These are phyloP conservation scores for Paramecium tetraurelia DNA, from an alignment of 73 alveolate genomes.

Conservation along the genomic window DNA sequence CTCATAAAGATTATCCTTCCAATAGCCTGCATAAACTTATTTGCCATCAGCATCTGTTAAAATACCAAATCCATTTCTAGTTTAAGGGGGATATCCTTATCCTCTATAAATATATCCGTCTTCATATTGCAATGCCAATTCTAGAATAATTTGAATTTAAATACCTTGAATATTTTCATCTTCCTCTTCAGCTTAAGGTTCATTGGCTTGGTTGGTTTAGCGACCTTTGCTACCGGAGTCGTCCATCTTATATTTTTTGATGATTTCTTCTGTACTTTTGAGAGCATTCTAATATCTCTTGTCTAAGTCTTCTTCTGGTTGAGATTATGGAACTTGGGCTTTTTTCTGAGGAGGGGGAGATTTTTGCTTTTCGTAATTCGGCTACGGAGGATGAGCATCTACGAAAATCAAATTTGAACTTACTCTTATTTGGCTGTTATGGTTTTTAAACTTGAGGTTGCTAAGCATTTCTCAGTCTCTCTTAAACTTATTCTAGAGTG, in stretches of 20 bases:
- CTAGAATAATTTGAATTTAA: not conserved
- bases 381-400: not conserved
- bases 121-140: conserved; percentile 21
- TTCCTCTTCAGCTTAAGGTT: not conserved
- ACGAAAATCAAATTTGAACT: not conserved
- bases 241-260: not conserved
- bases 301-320: conserved; percentile 2
- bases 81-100: not conserved
- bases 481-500: not conserved
- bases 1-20: conserved; percentile 13
- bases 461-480: not conserved
- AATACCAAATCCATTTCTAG: conserved; percentile 22
- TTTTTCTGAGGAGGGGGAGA: not conserved
- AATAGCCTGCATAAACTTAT: conserved; percentile 1
- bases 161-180: conserved; percentile 13
- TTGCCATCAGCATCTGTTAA: not conserved
- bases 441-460: not conserved
- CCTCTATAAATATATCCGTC: conserved; percentile 38
- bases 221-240: not conserved
- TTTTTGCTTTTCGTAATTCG: not conserved
- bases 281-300: conserved; percentile 26
- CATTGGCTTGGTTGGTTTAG: not conserved
- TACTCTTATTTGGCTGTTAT: not conserved
- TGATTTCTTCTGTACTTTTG: conserved; percentile 9
- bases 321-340: not conserved